Percentiles rank a stretch among this genome's conserved stretches.
Conservation (phyloP, 352 stramenopile genomes). For the Phytopythium oedochilum region DNA sequence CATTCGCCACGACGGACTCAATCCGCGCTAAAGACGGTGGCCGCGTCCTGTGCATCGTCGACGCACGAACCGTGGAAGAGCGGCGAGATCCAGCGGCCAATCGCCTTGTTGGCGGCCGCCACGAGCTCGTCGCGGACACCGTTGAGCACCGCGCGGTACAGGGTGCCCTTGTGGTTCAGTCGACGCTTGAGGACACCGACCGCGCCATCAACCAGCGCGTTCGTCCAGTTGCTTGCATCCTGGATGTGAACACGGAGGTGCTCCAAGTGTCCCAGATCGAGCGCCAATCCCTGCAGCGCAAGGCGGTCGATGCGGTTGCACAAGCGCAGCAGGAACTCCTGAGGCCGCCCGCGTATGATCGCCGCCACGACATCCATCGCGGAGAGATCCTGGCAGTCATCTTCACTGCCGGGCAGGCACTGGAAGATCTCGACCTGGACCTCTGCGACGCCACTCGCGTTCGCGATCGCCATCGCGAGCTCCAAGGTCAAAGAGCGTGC, state of each 20-base stretch:
- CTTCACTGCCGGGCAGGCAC: not conserved
- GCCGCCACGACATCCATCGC: slow-evolving; percentile 1
- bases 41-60: not conserved
- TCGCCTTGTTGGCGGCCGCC: not conserved
- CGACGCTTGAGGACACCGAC: not conserved
- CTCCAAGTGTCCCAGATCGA: not conserved
- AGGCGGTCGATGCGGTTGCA: slow-evolving; percentile 1
- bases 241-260: not conserved
- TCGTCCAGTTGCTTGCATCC: not conserved
- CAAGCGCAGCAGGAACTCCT: not conserved
- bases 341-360: not conserved
- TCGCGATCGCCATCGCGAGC: not conserved
- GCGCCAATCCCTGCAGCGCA: not conserved
- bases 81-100: slow-evolving; percentile 2
- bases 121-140: not conserved
- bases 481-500: not conserved
- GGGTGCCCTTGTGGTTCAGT: not conserved
- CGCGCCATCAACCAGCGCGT: not conserved
- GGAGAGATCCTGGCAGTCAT: not conserved
- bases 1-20: too few relatives aligned
- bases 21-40: not conserved
- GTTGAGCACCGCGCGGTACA: slow-evolving; percentile 2
- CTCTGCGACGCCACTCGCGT: not conserved
- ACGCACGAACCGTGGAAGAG: slow-evolving; percentile 4
- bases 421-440: slow-evolving; percentile 1